Percentiles rank a stretch among this genome's conserved stretches.
Evolutionary conservation across 768 basidiomycete genomes (phyloP).

Genomic region (Hydnomerulius pinastri): DNA sequence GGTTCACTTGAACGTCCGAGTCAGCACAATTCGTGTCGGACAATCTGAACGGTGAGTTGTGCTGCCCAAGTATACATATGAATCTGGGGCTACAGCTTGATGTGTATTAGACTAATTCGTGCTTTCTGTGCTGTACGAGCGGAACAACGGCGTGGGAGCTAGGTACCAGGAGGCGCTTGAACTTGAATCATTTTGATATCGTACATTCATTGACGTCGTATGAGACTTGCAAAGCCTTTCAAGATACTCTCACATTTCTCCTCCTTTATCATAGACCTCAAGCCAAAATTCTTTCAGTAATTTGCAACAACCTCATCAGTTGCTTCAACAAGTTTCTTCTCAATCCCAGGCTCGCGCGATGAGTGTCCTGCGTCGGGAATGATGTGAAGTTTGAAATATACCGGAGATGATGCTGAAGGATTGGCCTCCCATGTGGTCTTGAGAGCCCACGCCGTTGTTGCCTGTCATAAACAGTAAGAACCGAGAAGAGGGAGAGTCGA

Average conservation of each 20-base stretch:
- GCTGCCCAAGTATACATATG: no score
- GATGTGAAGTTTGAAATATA: constrained; percentile 48
- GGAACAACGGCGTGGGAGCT: no score
- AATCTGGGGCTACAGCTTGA: no score
- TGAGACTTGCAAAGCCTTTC: no score
- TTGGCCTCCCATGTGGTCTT: constrained; percentile 84
- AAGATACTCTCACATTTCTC: neutral
- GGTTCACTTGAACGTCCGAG: no score
- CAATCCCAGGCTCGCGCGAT: constrained; percentile 69
- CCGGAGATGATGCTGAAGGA: constrained; percentile 27
- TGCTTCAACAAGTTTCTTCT: constrained; percentile 70
- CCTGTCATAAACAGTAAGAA: constrained; percentile 38
- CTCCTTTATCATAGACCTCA: neutral
- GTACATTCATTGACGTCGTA: no score
- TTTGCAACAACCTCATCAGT: constrained; percentile 29
- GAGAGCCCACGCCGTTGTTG: constrained; percentile 77
- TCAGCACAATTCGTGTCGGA: no score
- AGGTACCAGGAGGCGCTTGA: no score
- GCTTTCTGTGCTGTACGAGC: no score
- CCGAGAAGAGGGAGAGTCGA: neutral
- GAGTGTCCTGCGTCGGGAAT: constrained; percentile 90
- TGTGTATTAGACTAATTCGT: no score
- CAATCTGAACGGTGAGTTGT: no score
- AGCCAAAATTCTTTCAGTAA: constrained; percentile 12
- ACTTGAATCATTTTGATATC: no score